Evolutionary conservation across 345 rosid species (phyloP).

Genomic region (Citrus unshiu): DNA sequence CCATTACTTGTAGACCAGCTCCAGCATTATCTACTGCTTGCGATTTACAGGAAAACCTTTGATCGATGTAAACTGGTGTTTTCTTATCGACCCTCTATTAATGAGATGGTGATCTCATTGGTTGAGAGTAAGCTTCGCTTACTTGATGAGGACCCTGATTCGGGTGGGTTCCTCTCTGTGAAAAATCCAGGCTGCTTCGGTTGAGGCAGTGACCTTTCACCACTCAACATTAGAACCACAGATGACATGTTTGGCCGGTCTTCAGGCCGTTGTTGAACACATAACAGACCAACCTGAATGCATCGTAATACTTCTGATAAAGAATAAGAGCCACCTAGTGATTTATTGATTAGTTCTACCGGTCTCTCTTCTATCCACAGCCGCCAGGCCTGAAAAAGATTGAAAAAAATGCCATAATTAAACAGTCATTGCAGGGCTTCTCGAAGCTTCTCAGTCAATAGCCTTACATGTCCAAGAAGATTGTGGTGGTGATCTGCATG

Average conservation of each 20-base stretch:
- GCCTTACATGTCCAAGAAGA: slow-evolving; percentile 26
- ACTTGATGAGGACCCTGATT: slow-evolving; percentile 6
- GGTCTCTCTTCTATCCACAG: slow-evolving; percentile 29
- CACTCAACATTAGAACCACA: too few species aligned
- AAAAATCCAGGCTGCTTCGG: slow-evolving; percentile 33
- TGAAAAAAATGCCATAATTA: not conserved
- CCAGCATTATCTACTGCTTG: not conserved
- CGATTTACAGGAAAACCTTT: not conserved
- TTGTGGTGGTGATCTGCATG: slow-evolving; percentile 25
- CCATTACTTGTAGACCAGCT: not conserved
- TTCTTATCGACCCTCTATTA: slow-evolving; percentile 13
- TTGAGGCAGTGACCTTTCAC: slow-evolving; percentile 7
- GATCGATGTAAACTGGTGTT: not conserved
- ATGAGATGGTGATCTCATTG: slow-evolving; percentile 17
- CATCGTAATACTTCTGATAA: not conserved
- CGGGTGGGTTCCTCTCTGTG: slow-evolving; percentile 19
- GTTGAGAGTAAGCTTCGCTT: slow-evolving; percentile 1
- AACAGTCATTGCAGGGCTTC: not conserved
- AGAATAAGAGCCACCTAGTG: not conserved
- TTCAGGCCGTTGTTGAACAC: too few species aligned
- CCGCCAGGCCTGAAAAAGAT: slow-evolving; percentile 29
- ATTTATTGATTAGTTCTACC: not conserved
- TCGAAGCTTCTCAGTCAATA: not conserved
- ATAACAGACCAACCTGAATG: too few species aligned
- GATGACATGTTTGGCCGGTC: too few species aligned